These are phyloP conservation scores for Penicillium cinerascens DNA, from an alignment of 495 filamentous ascomycete species.

Conservation along the genomic window DNA sequence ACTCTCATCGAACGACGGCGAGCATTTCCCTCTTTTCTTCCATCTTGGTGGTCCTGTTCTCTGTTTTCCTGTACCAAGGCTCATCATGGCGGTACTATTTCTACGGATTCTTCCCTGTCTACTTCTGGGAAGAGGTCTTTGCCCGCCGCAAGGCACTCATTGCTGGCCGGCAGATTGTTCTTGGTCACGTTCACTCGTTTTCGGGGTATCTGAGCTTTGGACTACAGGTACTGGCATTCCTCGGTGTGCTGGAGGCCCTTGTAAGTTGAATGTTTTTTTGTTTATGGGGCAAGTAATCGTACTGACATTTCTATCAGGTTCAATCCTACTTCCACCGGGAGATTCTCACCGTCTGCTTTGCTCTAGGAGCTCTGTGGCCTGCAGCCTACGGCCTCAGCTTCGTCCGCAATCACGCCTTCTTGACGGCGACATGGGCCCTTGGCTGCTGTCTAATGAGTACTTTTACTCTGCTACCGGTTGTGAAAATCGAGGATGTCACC, in stretches of 20 bases:
- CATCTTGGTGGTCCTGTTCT: slow-evolving; percentile 68
- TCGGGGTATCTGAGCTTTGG: slow-evolving; percentile 48
- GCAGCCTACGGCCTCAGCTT: slow-evolving; percentile 69
- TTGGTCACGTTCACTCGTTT: slow-evolving; percentile 62
- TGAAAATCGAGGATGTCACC: slow-evolving; percentile 73
- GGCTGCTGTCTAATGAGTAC: slow-evolving; percentile 80
- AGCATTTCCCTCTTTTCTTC: slow-evolving; percentile 71
- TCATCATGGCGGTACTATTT: slow-evolving; percentile 86
- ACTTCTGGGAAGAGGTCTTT: slow-evolving; percentile 97
- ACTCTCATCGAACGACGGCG: slow-evolving; percentile 59
- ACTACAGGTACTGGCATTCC: slow-evolving; percentile 60
- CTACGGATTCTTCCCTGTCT: slow-evolving; percentile 86
- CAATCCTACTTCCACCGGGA: slow-evolving; percentile 89
- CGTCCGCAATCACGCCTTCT: slow-evolving; percentile 54
- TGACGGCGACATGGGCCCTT: slow-evolving; percentile 70
- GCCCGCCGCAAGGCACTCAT: slow-evolving; percentile 67
- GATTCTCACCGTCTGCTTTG: slow-evolving; percentile 78
- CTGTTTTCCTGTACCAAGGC: slow-evolving; percentile 72
- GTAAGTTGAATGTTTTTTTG: slow-evolving; percentile 51
- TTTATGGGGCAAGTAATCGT: background rate
- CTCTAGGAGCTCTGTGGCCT: slow-evolving; percentile 76
- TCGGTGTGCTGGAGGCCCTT: slow-evolving; percentile 75
- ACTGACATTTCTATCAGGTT: slow-evolving; percentile 43
- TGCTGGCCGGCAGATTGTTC: slow-evolving; percentile 64
- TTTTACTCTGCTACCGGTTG: slow-evolving; percentile 85